Evolutionary conservation across 164 flowering plant species (phyloP).

Genomic region (Santalum album): DNA sequence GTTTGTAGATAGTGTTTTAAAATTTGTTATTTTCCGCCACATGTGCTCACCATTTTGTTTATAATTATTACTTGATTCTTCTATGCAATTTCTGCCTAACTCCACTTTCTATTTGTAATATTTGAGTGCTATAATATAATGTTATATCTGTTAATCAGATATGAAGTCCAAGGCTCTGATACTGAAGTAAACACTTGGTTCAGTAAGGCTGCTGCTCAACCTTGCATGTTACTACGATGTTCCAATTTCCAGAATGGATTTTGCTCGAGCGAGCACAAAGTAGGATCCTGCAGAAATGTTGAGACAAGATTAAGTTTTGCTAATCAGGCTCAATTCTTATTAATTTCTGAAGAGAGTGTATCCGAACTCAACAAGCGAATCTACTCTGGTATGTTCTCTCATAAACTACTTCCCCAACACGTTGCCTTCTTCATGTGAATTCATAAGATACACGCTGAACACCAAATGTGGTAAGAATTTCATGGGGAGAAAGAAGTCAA

Average conservation of each 20-base stretch:
- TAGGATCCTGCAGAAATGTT: constrained; percentile 48
- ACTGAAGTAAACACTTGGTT: constrained; percentile 67
- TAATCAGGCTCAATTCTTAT: constrained; percentile 85
- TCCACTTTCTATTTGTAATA: neutral
- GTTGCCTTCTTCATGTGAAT: too few species aligned
- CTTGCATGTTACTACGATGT: constrained; percentile 58
- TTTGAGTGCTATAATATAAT: neutral
- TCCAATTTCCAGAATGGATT: constrained; percentile 19
- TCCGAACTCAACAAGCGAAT: constrained; percentile 63
- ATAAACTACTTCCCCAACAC: too few species aligned
- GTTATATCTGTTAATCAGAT: constrained; percentile 28
- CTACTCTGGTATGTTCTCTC: constrained; percentile 56
- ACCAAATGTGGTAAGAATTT: too few species aligned
- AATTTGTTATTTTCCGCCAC: too few species aligned
- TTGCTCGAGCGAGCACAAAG: constrained; percentile 18
- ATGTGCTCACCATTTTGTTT: too few species aligned
- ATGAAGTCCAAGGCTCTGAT: constrained; percentile 46
- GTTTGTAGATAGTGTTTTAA: too few species aligned
- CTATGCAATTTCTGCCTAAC: too few species aligned
- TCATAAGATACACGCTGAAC: too few species aligned
- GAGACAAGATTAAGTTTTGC: constrained; percentile 54
- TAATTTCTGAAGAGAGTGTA: constrained; percentile 76
- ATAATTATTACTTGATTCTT: too few species aligned
- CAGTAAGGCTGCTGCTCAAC: constrained; percentile 60
- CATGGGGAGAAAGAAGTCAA: too few species aligned